Base-by-base conservation (phyloP, 2,329 filamentous ascomycete genomes). In the Colletotrichum musae region DNA sequence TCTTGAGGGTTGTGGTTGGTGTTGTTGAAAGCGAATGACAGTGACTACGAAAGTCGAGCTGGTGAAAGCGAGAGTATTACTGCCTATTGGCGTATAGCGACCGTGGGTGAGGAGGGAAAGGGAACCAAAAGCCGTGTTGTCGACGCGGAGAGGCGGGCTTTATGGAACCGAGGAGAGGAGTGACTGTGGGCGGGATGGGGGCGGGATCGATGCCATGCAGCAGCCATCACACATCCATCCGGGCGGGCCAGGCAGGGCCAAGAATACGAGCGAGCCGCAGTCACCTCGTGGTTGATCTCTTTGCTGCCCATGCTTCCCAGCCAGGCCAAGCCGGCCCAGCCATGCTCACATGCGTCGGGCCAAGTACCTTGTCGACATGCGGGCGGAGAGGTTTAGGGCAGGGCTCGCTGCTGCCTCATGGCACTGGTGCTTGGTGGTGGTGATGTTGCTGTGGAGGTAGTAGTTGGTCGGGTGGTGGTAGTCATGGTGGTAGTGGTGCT, bases 21-120 rank as follows among this genome's bases (percentile, higher is more conserved):
- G 80, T 80, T 47, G 10, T 64, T 77, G 66, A 57, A 70, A 72
- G 64, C 73, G 76, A 78, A 75, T 73, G 77, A 50, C 51, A 26
- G 39, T 60, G 50, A 66, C 43, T 61, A 10, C 53, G 21, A 56
- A 41, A 66, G 56, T 41, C 45, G 6, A 48, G 15, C 84, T 12
- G 83, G 84, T 71, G 77, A 21, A 73, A 77, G 72, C 72, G 26
- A 75, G 73, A 28, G 73, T n/a, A 52, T 26, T 45, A 43, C 18
- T 41, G 58, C 58, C 58, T 4, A 28, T 26, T 26, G 47, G 43
- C 18, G 51, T 48, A 56, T 60, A 47, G 52, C 28, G 62, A 52
- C 51, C 57, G 56, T 57, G 50, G 50, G 43, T 60, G 13, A 57
- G 36, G 66, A 60, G 57, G 24, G 16, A 66, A 13, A 4, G 36